Conservation (phyloP, 140 eudicot genomes). For the Erigeron philadelphicus region DNA sequence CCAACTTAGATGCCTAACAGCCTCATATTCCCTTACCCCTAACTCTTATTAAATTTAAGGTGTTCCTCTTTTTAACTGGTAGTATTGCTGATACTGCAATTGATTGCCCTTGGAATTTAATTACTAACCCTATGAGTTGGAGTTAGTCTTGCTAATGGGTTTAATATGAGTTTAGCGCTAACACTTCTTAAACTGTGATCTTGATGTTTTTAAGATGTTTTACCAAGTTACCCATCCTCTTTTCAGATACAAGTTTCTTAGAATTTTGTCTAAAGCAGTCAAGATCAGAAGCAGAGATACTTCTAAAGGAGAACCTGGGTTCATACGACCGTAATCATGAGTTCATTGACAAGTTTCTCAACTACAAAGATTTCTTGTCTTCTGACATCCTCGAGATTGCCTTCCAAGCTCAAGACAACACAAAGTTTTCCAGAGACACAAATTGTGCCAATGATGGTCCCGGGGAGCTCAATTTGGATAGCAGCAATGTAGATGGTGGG, state of each 20-base stretch:
- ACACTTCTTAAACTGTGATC: no score
- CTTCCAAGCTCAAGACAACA: conserved; percentile 55
- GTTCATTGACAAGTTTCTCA: conserved; percentile 80
- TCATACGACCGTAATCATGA: conserved; percentile 65
- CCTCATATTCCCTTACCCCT: no score
- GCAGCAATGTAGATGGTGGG: conserved; percentile 42
- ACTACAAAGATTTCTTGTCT: conserved; percentile 75
- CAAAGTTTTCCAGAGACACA: conserved; percentile 39
- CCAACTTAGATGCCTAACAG: no score
- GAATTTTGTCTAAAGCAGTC: conserved; percentile 86
- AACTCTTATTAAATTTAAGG: neutral
- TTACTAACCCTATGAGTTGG: neutral
- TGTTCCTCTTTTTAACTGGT: neutral
- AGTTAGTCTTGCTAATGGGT: no score
- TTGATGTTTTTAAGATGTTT: neutral
- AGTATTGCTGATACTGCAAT: neutral
- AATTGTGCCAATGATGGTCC: conserved; percentile 32
- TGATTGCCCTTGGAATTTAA: neutral
- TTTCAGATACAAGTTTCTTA: conserved; percentile 78
- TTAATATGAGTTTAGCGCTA: neutral
- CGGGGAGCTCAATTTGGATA: conserved; percentile 35
- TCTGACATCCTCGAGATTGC: conserved; percentile 72
- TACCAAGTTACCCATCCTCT: neutral
- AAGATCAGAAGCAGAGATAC: conserved; percentile 77
- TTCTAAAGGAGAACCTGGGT: conserved; percentile 77